Conservation (phyloP, 768 basidiomycete genomes). For the Leccinum imitatum region DNA sequence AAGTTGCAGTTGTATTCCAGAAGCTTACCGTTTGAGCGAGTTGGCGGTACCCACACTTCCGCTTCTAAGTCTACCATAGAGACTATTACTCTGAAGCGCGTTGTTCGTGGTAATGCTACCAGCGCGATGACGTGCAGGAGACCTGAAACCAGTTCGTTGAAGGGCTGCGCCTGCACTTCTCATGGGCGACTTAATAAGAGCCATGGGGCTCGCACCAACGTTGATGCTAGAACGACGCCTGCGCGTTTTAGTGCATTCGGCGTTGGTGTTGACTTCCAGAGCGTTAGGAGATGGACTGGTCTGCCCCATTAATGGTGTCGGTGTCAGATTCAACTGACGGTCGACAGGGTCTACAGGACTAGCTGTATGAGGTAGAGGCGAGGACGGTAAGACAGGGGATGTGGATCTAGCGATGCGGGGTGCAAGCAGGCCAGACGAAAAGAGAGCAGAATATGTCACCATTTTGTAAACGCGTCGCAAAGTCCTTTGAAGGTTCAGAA, state of each 20-base stretch:
- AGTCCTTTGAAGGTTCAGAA: background rate
- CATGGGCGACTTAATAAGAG: slow-evolving; percentile 55
- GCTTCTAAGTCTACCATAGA: slow-evolving; percentile 55
- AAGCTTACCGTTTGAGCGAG: slow-evolving; percentile 34
- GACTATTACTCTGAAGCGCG: slow-evolving; percentile 38
- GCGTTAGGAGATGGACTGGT: slow-evolving; percentile 28
- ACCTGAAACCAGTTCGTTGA: slow-evolving; percentile 42
- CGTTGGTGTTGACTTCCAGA: slow-evolving; percentile 17
- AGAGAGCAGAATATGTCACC: slow-evolving; percentile 61
- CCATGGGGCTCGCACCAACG: slow-evolving; percentile 51
- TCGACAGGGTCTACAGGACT: slow-evolving; percentile 35
- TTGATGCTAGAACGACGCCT: slow-evolving; percentile 66
- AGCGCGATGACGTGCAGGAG: slow-evolving; percentile 43
- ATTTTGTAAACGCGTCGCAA: slow-evolving; percentile 25
- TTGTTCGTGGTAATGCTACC: slow-evolving; percentile 42
- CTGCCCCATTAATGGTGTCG: slow-evolving; percentile 30
- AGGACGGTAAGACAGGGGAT: slow-evolving; percentile 28
- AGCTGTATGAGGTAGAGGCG: slow-evolving; percentile 19
- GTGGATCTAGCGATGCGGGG: slow-evolving; percentile 34
- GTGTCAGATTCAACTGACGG: slow-evolving; percentile 36
- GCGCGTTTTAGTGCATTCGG: slow-evolving; percentile 47
- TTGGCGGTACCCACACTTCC: slow-evolving; percentile 45
- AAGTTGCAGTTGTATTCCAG: slow-evolving; percentile 4
- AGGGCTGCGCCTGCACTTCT: slow-evolving; percentile 52
- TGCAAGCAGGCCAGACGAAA: slow-evolving; percentile 69